Evolutionary conservation across 352 stramenopile species (phyloP), one percentile per base, ranked within the genome.

Genomic region (Aphanomyces stellatus): DNA sequence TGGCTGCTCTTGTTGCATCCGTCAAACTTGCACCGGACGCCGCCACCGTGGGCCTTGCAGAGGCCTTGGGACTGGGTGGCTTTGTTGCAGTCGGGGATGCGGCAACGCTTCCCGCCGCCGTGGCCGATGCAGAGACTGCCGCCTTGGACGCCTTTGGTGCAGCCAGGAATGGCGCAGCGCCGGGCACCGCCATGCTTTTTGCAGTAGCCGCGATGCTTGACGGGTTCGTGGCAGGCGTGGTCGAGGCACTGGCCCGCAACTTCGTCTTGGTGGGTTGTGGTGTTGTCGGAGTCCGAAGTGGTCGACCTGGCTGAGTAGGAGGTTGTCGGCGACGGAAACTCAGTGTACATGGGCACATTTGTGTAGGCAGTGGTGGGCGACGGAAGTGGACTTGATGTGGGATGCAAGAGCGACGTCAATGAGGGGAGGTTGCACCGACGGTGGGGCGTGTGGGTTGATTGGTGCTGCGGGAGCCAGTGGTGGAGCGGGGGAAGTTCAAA

Each of bases 191-290:
- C 62, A 46, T 69, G 62, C 15, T 25, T 4, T 37, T 69, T 69
- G 42, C 62, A 69, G 27, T 71, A 57, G 2, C 70, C 70, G 28
- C 70, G 67, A 51, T 66, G 61, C 48, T 74, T 71, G 24, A 74
- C 70, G 24, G 65, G 27, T 57, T 75, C 65, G 28, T 65, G 60
- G 56, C 70, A 75, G n/a, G 48, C n/a, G 4, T 17, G 5, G 30
- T 65, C 57, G 19, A 65, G 27, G 43, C 57, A 65, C 31, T 65
- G 25, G 27, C 57, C 57, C 13, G 13, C 8, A 1, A 65, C 57
- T 35, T 65, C 57, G 37, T 46, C 13, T 11, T 19, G 37, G 11
- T 46, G 37, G 37, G 37, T 46, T 19, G 37, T 46, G 11, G 37
- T 46, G 37, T 46, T 19, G 37, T 46, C 37, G 37, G 37, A 19